Conservation (phyloP, 1,284 basidiomycete species). For the Coriolopsis trogii region DNA sequence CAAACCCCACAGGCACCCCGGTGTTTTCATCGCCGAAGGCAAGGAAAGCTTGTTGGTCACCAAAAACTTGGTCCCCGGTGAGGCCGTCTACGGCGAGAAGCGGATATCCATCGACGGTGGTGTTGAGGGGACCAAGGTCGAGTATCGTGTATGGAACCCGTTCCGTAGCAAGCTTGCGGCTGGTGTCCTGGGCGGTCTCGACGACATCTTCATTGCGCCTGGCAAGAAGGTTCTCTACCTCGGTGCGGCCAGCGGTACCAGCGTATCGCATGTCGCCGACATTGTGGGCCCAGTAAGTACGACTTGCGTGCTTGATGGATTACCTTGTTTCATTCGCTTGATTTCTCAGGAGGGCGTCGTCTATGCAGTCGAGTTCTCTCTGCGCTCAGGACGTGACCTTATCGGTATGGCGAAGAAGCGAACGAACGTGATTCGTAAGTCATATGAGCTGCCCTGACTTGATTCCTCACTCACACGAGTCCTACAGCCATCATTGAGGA, state of each 20-base stretch:
- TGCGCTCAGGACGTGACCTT: slow-evolving; percentile 94
- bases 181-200: slow-evolving; percentile 95
- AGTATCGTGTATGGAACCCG: slow-evolving; percentile 99
- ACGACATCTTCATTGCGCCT: slow-evolving; percentile 92
- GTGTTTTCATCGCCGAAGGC: slow-evolving; percentile 92
- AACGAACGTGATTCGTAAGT: slow-evolving; percentile 97
- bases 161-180: slow-evolving; percentile 98
- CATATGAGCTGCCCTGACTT: neutral
- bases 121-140: slow-evolving; percentile 85
- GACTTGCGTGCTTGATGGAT: too few relatives aligned
- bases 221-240: slow-evolving; percentile 98
- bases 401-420: slow-evolving; percentile 99
- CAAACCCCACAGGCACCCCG: slow-evolving; percentile 94
- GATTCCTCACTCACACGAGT: neutral
- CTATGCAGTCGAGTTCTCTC: slow-evolving; percentile 98
- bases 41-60: slow-evolving; percentile 98
- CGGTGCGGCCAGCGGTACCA: slow-evolving; percentile 96
- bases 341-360: slow-evolving; percentile 86
- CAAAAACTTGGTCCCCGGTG: slow-evolving; percentile 96
- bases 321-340: neutral
- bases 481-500: slow-evolving; percentile 91
- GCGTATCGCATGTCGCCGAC: slow-evolving; percentile 98
- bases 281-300: slow-evolving; percentile 91
- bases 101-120: slow-evolving; percentile 83
- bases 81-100: slow-evolving; percentile 99